phyloP scores from a whole-genome alignment of 768 basidiomycete genomes.

The Amanita brunnescens region DNA sequence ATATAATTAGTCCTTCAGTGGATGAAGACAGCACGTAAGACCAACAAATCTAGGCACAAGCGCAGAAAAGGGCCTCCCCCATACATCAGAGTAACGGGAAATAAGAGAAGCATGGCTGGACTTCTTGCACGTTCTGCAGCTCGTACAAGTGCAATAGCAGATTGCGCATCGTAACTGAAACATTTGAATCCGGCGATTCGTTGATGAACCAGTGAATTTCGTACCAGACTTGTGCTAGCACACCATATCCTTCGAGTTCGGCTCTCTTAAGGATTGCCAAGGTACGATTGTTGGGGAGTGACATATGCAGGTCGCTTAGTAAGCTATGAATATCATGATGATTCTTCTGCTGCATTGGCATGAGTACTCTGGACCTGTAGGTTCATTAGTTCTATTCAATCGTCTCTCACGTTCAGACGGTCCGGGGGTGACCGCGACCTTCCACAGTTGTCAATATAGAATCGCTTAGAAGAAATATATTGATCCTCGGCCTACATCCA shows the following conservation, averaged over 20 bases:
- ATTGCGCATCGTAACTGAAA: constrained; percentile 36
- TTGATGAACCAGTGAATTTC: not conserved
- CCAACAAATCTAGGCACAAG: constrained; percentile 35
- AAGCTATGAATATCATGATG: too few species aligned
- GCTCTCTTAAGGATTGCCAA: constrained; percentile 32
- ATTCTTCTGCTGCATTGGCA: not conserved
- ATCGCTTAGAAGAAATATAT: too few species aligned
- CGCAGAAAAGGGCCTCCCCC: constrained; percentile 35
- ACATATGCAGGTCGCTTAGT: not conserved
- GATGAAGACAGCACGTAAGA: not conserved
- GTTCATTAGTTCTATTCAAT: too few species aligned
- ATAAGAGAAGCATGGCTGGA: constrained; percentile 37
- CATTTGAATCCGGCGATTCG: not conserved
- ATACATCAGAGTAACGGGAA: constrained; percentile 37
- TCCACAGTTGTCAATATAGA: too few species aligned
- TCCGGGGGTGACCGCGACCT: too few species aligned
- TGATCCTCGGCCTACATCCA: not conserved
- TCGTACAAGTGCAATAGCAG: constrained; percentile 35
- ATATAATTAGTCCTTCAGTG: not conserved
- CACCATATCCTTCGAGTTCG: constrained; percentile 33
- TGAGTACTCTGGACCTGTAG: not conserved
- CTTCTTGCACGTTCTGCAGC: constrained; percentile 37
- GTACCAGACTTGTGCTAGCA: constrained; percentile 35
- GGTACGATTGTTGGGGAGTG: constrained; percentile 27
- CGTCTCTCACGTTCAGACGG: too few species aligned